phyloP scores from a whole-genome alignment of 169 alveolate genomes.

The Plasmodium yoelii region DNA sequence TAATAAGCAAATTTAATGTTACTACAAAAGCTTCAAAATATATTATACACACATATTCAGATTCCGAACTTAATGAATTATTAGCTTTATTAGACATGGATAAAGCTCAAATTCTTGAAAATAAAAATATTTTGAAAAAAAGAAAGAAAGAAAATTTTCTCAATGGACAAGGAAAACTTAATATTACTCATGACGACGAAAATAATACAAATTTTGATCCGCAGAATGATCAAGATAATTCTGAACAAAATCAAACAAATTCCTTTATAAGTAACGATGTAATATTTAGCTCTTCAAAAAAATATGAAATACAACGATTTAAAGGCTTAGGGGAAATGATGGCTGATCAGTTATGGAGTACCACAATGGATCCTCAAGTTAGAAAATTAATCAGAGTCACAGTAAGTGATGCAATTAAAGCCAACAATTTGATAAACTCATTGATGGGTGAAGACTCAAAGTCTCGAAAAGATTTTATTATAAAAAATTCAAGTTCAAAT shows the following conservation, averaged over 20 bases:
- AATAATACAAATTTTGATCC: background rate
- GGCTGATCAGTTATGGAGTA: conserved; percentile 88
- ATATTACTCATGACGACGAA: background rate
- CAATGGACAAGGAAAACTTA: background rate
- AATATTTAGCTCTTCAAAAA: conserved; percentile 50
- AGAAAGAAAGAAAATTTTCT: background rate
- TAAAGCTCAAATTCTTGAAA: conserved; percentile 12
- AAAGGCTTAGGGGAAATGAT: conserved; percentile 91
- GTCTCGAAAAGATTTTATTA: conserved; percentile 83
- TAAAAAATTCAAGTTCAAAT: conserved; percentile 78
- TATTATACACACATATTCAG: conserved; percentile 76
- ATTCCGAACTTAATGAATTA: conserved; percentile 30
- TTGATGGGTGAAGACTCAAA: conserved; percentile 87
- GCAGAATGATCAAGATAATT: background rate
- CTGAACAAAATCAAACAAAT: background rate
- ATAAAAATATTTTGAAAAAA: background rate
- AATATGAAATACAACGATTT: conserved; percentile 83
- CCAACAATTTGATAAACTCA: conserved; percentile 79
- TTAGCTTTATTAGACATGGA: conserved; percentile 64
- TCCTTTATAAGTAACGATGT: conserved; percentile 13
- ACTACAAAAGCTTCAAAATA: conserved; percentile 77
- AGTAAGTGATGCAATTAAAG: conserved; percentile 81
- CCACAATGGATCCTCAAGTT: conserved; percentile 88
- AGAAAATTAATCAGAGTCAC: conserved; percentile 83
- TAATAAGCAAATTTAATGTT: conserved; percentile 67